These are phyloP conservation scores for Dacryopinax spathularia DNA, from an alignment of 768 basidiomycete genomes.

Conservation along the genomic window DNA sequence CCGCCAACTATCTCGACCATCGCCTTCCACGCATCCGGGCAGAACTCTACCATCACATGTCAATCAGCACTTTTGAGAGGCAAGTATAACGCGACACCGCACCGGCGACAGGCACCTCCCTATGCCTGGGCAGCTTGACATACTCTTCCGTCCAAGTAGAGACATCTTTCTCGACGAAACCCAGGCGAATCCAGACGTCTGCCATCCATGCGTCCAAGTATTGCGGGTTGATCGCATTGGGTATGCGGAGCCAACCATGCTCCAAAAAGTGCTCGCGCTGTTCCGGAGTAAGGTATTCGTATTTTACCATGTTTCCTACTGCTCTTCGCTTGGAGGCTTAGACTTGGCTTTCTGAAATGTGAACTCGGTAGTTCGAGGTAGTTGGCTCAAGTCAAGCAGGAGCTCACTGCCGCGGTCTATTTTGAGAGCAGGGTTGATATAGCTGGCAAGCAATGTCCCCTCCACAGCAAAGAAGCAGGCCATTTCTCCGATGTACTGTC, in stretches of 20 bases:
- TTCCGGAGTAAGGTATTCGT: constrained; percentile 9
- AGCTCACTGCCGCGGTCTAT: no score
- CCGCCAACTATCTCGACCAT: constrained; percentile 17
- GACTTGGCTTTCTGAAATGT: no score
- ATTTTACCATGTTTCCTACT: constrained; percentile 4
- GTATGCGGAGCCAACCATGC: constrained; percentile 15
- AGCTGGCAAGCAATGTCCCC: no score
- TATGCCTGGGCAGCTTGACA: constrained; percentile 14
- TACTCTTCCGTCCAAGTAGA: constrained; percentile 15
- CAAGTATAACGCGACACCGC: not conserved
- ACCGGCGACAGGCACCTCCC: constrained; percentile 11
- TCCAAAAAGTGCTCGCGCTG: constrained; percentile 13
- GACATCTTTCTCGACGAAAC: constrained; percentile 14
- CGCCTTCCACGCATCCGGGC: constrained; percentile 14
- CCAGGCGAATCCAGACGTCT: constrained; percentile 12
- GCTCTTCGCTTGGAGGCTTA: no score
- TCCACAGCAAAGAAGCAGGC: no score
- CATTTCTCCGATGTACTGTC: no score
- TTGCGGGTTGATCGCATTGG: constrained; percentile 14
- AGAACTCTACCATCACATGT: no score
- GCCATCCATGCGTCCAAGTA: constrained; percentile 14
- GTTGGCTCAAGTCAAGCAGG: no score
- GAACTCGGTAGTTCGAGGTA: no score
- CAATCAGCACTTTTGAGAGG: no score
- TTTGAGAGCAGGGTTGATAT: no score